Base-by-base conservation (phyloP, 352 stramenopile genomes). In the Phytophthora sp. region DNA sequence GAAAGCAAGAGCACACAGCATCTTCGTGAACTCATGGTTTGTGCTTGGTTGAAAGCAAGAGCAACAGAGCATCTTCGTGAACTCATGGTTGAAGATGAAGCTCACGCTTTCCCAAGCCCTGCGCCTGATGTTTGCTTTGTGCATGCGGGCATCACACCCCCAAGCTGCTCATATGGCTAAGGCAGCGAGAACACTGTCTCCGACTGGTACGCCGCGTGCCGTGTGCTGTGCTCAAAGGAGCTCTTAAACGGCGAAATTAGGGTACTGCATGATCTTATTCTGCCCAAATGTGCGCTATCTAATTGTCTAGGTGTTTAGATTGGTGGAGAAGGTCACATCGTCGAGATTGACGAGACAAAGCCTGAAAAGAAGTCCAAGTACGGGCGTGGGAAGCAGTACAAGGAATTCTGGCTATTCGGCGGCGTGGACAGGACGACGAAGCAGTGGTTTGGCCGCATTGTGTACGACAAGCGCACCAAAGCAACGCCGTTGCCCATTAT, bases 381-480 rank as follows among this genome's bases (percentile, higher is more conserved):
- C 37, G 30, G 35, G 0, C 28, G 56, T 7, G 59, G 60, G 0
- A 43, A 32, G 0, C 3, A n/a, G 0, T 60, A 69, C 27, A 17
- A 46, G n/a, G 62, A 68, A 9, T 68, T 66, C 10, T 77, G 63
- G 72, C n/a, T 75, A 2, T 77, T 81, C n/a, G n/a, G n/a, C n/a
- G n/a, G n/a, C n/a, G n/a, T n/a, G n/a, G n/a, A n/a, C n/a, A n/a
- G n/a, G n/a, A n/a, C n/a, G n/a, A n/a, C n/a, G n/a, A n/a, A n/a
- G n/a, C n/a, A n/a, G n/a, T n/a, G n/a, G n/a, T n/a, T n/a, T n/a
- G n/a, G n/a, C n/a, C n/a, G n/a, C n/a, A n/a, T n/a, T n/a, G n/a
- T n/a, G n/a, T n/a, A n/a, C n/a, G n/a, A n/a, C n/a, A n/a, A n/a
- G n/a, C n/a, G n/a, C n/a, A n/a, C n/a, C n/a, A n/a, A n/a, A n/a